Evolutionary conservation across 2,329 filamentous ascomycete genomes (phyloP).

Genomic region (Phaeosphaeriaceae sp.): DNA sequence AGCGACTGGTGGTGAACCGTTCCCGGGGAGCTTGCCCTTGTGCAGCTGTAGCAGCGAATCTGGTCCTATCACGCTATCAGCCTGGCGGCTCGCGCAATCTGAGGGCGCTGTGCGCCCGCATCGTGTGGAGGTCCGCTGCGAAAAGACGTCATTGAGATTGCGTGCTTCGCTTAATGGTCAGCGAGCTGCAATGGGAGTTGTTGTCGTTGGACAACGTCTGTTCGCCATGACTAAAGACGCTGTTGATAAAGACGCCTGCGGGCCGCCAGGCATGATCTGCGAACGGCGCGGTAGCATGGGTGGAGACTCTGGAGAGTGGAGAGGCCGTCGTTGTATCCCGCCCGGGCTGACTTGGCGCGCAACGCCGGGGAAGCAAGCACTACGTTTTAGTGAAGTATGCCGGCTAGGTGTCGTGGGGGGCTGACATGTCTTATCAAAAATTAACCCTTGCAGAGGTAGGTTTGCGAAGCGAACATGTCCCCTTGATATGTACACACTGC

Average conservation of each 20-base stretch:
- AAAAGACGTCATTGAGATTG: neutral
- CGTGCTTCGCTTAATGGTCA: neutral
- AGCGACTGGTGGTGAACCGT: neutral
- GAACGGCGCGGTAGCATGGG: neutral
- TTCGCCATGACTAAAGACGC: neutral
- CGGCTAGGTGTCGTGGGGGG: neutral
- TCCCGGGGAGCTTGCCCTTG: neutral
- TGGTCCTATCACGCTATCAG: slow-evolving; percentile 16
- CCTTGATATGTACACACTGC: neutral
- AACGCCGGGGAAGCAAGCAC: neutral
- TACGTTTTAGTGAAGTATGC: neutral
- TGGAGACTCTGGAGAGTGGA: neutral
- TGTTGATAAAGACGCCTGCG: neutral
- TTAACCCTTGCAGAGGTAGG: neutral
- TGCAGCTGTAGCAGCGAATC: neutral
- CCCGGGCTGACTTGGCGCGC: neutral
- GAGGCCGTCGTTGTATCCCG: neutral
- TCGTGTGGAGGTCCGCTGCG: neutral
- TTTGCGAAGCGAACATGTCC: neutral
- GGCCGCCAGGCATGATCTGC: neutral
- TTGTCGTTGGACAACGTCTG: neutral
- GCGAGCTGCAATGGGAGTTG: neutral
- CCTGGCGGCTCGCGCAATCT: slow-evolving; percentile 17
- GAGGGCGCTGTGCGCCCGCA: neutral
- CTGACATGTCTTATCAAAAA: neutral